Percentiles rank a stretch among this genome's conserved stretches.
These are phyloP conservation scores for Auricularia sp. DNA, from an alignment of 768 basidiomycete genomes.

Conservation along the genomic window DNA sequence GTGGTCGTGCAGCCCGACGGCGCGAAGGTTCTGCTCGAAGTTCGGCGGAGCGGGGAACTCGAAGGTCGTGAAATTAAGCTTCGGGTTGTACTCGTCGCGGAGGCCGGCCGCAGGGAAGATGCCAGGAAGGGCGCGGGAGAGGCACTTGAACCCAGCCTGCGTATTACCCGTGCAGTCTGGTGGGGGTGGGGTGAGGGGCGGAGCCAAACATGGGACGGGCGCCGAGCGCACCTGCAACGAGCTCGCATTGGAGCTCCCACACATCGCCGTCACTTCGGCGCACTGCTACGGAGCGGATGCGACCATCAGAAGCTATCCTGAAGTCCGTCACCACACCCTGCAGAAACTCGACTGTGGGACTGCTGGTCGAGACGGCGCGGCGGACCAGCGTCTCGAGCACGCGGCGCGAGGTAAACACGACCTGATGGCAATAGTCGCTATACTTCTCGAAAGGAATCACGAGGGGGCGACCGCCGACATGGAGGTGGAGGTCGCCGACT, in stretches of 20 bases:
- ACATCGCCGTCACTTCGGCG: conserved; percentile 9
- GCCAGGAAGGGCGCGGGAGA: conserved; percentile 9
- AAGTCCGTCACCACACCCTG: conserved; percentile 22
- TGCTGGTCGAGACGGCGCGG: conserved; percentile 16
- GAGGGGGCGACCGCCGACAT: conserved; percentile 8
- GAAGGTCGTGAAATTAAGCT: conserved; percentile 14
- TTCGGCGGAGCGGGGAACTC: conserved; percentile 10
- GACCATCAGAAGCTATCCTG: background rate
- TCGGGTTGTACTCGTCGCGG: conserved; percentile 15
- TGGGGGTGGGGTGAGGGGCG: background rate
- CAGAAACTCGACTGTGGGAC: conserved; percentile 15
- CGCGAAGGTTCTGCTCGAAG: background rate
- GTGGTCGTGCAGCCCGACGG: background rate
- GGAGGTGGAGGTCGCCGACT: conserved; percentile 12
- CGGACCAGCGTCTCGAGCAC: conserved; percentile 22
- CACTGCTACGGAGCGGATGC: conserved; percentile 6
- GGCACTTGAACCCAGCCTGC: conserved; percentile 19
- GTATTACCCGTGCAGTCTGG: conserved; percentile 24
- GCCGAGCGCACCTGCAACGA: conserved; percentile 16
- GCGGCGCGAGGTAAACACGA: conserved; percentile 14
- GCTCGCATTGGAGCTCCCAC: conserved; percentile 9
- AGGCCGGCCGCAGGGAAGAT: background rate
- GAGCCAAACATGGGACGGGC: background rate
- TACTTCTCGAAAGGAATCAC: conserved; percentile 9
- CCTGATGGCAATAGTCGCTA: conserved; percentile 12